Evolutionary conservation across 2,329 filamentous ascomycete genomes (phyloP), one percentile per base, ranked within the genome.

Genomic region (Aspergillus melleus): DNA sequence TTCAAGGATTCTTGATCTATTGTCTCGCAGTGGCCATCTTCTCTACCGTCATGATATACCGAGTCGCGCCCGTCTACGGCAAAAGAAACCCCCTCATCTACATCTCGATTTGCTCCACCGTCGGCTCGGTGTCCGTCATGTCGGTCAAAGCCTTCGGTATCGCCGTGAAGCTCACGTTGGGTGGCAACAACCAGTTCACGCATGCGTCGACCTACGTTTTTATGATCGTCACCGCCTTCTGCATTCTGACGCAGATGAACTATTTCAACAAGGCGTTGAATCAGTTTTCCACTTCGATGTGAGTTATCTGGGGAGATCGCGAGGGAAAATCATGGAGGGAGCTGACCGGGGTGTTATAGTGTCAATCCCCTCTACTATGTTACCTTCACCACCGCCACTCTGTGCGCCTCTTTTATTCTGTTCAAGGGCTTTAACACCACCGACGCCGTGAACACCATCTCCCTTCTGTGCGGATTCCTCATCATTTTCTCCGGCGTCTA

Each of bases 201-300:
- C 91, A 96, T 69, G 91, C 96, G 2, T 96, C 92, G 53, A 99
- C 96, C 61, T 99, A 99, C 70, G 93, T 97, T 64, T 99, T 99
- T 76, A 88, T 94, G 77, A 97, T 99, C 66, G 86, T 98, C 65
- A 95, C 93, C 0, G 83, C 84, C 3, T 91, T 97, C 65, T 99
- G 95, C 81, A 98, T 99, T 73, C 77, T 99, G 67, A 97, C 93
- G 9, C 95, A 99, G 82, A 98, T 99, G 95, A 99, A 99, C 78
- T 99, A 99, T 78, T 96, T 99, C 79, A 99, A 99, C 83, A 99
- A 99, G 79, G 95, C 95, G 8, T 81, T 99, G 61, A 96, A 92
- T 76, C 92, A 96, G 71, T 99, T 98, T 79, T 94, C 91, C 30
- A 97, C 95, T 32, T 96, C 96, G 69, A 96, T 99, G 93, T 96